phyloP scores from a whole-genome alignment of 208 protist genomes.

The Kentomonas sorsogonicus region DNA sequence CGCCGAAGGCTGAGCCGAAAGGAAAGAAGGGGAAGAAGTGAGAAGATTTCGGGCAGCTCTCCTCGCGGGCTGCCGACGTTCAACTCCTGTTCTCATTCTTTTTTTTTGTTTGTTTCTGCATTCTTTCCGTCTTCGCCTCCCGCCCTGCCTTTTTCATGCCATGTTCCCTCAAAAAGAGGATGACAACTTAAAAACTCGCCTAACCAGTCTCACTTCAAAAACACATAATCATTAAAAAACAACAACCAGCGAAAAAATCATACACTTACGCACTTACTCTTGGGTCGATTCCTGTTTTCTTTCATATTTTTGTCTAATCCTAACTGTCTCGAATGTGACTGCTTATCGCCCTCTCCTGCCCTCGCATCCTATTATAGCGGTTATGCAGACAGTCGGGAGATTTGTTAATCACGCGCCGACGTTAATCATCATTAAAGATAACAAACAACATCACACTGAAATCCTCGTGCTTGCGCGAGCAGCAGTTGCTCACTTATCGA shows the following conservation, averaged over 20 bases:
- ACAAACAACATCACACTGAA: too few relatives aligned
- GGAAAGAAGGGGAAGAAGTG: constrained; percentile 20
- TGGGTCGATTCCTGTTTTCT: background rate
- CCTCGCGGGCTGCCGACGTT: constrained; percentile 12
- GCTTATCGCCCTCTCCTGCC: background rate
- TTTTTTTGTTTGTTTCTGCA: constrained; percentile 5
- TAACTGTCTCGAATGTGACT: too few relatives aligned
- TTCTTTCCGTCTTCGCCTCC: background rate
- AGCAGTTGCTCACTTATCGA: too few relatives aligned
- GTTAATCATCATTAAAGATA: too few relatives aligned
- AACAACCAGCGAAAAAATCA: constrained; percentile 4
- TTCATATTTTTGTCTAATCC: constrained; percentile 5
- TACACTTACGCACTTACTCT: background rate
- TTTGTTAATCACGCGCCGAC: background rate
- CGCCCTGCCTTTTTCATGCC: background rate
- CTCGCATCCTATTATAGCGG: too few relatives aligned
- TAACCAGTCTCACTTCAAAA: too few relatives aligned
- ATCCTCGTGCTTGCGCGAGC: too few relatives aligned
- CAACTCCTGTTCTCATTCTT: constrained; percentile 12
- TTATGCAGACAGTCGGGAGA: background rate
- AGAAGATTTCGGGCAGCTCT: constrained; percentile 15
- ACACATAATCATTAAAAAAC: constrained; percentile 10
- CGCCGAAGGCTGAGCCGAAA: constrained; percentile 24
- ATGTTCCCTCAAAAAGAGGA: too few relatives aligned
- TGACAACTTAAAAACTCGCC: too few relatives aligned